Evolutionary conservation across 768 basidiomycete genomes (phyloP).

Genomic region (Mycena galopus): DNA sequence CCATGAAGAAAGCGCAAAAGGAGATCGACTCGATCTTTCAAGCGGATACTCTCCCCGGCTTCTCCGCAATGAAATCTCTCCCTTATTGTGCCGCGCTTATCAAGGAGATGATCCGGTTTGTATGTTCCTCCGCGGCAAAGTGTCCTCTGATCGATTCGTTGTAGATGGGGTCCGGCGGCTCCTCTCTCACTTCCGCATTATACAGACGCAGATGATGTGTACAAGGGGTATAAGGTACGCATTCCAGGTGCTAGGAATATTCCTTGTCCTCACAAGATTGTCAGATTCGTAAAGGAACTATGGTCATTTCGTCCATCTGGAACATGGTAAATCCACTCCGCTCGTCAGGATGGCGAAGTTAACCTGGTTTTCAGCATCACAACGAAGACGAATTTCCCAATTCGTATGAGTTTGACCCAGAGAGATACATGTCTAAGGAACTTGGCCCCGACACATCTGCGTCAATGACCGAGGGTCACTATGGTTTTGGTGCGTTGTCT

Average conservation of each 20-base stretch:
- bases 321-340: constrained; percentile 1
- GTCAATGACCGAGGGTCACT: neutral
- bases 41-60: neutral
- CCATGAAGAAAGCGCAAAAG: constrained; percentile 7
- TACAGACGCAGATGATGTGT: neutral
- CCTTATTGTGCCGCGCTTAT: constrained; percentile 13
- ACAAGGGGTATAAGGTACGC: neutral
- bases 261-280: too few species aligned
- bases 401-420: neutral
- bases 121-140: neutral
- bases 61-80: neutral
- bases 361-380: neutral
- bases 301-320: constrained; percentile 8
- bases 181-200: constrained; percentile 3
- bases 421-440: neutral
- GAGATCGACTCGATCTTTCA: constrained; percentile 5
- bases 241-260: too few species aligned
- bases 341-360: neutral
- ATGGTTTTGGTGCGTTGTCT: constrained; percentile 1
- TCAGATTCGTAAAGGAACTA: constrained; percentile 16
- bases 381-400: constrained; percentile 4
- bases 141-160: neutral
- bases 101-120: constrained; percentile 7
- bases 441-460: too few species aligned
- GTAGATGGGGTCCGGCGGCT: neutral